A percentile compares a stretch with the other conserved stretches of the same genome.
phyloP scores from a whole-genome alignment of 768 basidiomycete genomes.

The Trametes villosa region DNA sequence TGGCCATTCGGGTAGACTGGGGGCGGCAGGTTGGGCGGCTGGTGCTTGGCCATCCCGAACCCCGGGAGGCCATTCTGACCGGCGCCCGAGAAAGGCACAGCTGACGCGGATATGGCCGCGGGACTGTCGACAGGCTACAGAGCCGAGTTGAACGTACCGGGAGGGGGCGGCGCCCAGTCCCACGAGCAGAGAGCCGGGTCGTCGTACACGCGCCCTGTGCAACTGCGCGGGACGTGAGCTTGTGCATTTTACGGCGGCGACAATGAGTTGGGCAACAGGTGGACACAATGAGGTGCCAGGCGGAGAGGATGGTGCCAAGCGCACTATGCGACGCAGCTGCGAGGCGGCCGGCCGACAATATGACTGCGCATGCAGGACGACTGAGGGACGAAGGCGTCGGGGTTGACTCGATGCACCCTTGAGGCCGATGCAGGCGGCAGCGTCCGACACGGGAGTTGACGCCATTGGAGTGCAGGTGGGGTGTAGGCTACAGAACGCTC shows the following conservation, averaged over 20 bases:
- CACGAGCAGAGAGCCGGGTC: slow-evolving; percentile 9
- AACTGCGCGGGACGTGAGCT: slow-evolving; percentile 2
- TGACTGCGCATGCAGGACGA: too few species aligned
- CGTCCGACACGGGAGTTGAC: too few species aligned
- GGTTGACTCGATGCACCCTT: too few species aligned
- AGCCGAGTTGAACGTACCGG: not conserved
- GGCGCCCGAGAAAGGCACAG: not conserved
- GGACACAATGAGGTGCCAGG: too few species aligned
- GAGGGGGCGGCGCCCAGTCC: slow-evolving; percentile 1
- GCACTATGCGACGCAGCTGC: too few species aligned
- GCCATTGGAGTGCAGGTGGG: too few species aligned
- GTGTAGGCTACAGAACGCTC: too few species aligned
- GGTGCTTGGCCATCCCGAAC: not conserved
- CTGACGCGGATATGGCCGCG: not conserved
- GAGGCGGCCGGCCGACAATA: too few species aligned
- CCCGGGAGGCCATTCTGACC: not conserved
- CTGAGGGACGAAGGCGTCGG: too few species aligned
- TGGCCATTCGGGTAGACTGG: slow-evolving; percentile 5
- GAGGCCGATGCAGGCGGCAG: too few species aligned
- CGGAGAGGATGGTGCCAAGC: too few species aligned
- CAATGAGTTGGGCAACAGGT: too few species aligned
- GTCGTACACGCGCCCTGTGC: slow-evolving; percentile 5
- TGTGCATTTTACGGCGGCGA: slow-evolving; percentile 4
- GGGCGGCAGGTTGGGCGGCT: slow-evolving; percentile 9
- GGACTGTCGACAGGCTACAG: not conserved